Base-by-base conservation (phyloP, 139 green algal species). In the Bryopsis sp. region DNA sequence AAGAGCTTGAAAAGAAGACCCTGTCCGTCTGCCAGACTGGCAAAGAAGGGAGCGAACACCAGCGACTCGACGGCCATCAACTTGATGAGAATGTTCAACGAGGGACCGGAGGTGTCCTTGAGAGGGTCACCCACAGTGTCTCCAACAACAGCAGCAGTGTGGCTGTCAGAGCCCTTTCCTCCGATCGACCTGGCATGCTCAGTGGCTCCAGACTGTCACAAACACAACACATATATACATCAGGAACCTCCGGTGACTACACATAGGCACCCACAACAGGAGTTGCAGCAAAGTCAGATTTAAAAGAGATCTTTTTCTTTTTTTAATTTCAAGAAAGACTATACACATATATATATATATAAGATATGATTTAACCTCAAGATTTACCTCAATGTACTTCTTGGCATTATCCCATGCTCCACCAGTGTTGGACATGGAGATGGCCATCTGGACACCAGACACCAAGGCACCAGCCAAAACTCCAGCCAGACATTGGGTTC, bases 71-170 rank as follows among this genome's bases (percentile, higher is more conserved):
- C 92, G 0, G 92, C 94, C 92, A 97, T 97, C 29, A 99, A 89
- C 88, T 99, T 99, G 78, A 99, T 91, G 36, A 99, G 83, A 74
- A 99, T 99, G 87, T 99, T 99, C 39, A 98, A 84, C 35, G 89
- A 92, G 29, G 92, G 92, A 58, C 88, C 86, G 24, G 71, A 81
- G 54, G 86, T 92, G 58, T 90, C 93, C 86, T 99, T 99, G 11
- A 99, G 88, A 22, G 94, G 94, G 75, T 96, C 91, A 39, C 91
- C 94, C 3, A 99, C 92, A n/a, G 95, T 99, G 84, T 98, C 93
- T 66, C 93, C 93, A 58, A 96, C 94, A 39, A 98, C 93, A 39
- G 93, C 91, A 11, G 92, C 93, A 79, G 97, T 97, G 88, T 99
- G 94, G 38, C 81, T 86, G 72, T 97, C 95, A 64, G 81, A 90